Evolutionary conservation across 2,329 filamentous ascomycete species (phyloP).

Genomic region (Trichoderma sp.): DNA sequence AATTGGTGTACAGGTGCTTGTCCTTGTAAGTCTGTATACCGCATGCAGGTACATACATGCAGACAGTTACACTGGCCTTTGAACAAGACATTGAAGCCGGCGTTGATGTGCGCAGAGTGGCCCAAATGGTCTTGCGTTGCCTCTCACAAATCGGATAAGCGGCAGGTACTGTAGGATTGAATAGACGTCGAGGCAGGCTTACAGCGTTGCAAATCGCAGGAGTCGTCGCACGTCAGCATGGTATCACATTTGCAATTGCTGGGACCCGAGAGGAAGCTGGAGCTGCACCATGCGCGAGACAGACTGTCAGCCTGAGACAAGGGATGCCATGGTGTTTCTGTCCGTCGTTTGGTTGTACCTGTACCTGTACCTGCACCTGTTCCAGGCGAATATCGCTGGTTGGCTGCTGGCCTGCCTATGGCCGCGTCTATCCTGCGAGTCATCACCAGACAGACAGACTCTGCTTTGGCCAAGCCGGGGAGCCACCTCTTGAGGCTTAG

Average conservation of each 20-base stretch:
- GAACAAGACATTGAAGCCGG: background rate
- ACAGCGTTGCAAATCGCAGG: slow-evolving; percentile 4
- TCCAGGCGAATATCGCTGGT: background rate
- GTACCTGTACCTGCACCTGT: background rate
- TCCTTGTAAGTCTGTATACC: background rate
- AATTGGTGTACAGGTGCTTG: background rate
- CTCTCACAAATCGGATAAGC: slow-evolving; percentile 15
- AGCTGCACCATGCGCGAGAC: background rate
- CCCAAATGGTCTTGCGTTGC: background rate
- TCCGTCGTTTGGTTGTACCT: background rate
- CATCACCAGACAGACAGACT: background rate
- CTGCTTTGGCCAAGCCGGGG: background rate
- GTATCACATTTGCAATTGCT: slow-evolving; percentile 28
- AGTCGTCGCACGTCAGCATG: slow-evolving; percentile 28
- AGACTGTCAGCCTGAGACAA: slow-evolving; percentile 6
- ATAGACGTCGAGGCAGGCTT: background rate
- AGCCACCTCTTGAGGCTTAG: slow-evolving; percentile 19
- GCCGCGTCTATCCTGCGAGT: background rate
- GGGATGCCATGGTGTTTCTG: slow-evolving; percentile 8
- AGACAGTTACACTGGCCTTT: background rate
- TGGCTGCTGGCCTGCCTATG: background rate
- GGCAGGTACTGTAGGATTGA: slow-evolving; percentile 1
- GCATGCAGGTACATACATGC: background rate
- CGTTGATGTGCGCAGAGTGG: background rate
- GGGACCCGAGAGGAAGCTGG: background rate